These are phyloP conservation scores for Lippia alba DNA, from an alignment of 305 asterid genomes.

Conservation along the genomic window DNA sequence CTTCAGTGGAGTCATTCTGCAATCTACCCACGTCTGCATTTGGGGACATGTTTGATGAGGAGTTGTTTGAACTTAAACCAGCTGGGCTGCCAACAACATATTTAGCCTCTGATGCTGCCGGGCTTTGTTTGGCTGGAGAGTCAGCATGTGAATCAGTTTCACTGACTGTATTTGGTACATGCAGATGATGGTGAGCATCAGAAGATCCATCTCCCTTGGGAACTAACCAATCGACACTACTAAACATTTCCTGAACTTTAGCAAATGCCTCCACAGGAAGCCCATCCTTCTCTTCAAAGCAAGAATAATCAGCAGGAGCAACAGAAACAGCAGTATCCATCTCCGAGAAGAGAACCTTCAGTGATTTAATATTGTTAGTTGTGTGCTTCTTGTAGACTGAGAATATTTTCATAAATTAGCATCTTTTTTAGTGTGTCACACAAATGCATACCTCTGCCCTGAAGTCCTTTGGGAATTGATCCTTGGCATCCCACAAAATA, in stretches of 20 bases:
- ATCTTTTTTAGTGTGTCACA: conserved; percentile 15
- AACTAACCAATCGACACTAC: conserved; percentile 83
- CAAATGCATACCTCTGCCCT: conserved; percentile 80
- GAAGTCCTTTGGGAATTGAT: conserved; percentile 82
- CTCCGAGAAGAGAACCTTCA: conserved; percentile 96
- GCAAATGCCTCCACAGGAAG: conserved; percentile 97
- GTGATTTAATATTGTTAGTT: conserved; percentile 38
- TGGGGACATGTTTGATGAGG: conserved; percentile 32
- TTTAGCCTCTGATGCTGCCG: conserved; percentile 44
- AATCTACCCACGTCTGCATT: conserved; percentile 32
- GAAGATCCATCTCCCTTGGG: conserved; percentile 70
- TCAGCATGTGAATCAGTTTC: conserved; percentile 51
- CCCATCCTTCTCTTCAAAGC: conserved; percentile 95
- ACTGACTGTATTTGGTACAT: conserved; percentile 47
- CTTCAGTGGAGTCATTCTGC: conserved; percentile 31
- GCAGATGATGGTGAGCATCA: conserved; percentile 61
- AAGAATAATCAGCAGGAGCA: conserved; percentile 64
- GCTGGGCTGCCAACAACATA: conserved; percentile 11
- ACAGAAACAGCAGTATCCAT: conserved; percentile 73
- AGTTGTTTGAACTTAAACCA: conserved; percentile 36
- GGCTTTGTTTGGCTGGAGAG: conserved; percentile 45
- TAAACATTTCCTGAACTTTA: conserved; percentile 86
- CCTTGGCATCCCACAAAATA: conserved; percentile 84
- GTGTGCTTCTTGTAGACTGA: conserved; percentile 28
- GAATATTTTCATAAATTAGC: conserved; percentile 27